Evolutionary conservation across 257 asterid genomes (phyloP).

Genomic region (Jaltomata sinuosa): DNA sequence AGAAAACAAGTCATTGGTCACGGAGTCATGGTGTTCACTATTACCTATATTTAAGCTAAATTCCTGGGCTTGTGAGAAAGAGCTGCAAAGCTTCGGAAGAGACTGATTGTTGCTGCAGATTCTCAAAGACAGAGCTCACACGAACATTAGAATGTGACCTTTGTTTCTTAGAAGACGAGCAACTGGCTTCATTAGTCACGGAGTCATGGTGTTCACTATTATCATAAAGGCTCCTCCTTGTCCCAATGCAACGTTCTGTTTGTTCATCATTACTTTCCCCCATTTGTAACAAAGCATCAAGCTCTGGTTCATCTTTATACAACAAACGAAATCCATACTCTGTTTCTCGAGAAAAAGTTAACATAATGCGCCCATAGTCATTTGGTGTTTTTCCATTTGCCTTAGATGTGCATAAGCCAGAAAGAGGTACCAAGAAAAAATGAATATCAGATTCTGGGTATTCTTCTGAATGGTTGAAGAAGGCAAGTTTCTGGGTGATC

Average conservation of each 20-base stretch:
- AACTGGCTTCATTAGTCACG: neutral
- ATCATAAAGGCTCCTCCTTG: neutral
- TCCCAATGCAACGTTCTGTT: neutral
- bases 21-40: too few relatives aligned
- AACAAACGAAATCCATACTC: neutral
- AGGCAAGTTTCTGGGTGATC: neutral
- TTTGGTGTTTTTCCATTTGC: neutral
- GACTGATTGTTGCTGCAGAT: too few relatives aligned
- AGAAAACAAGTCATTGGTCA: too few relatives aligned
- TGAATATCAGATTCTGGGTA: neutral
- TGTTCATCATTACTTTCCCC: neutral
- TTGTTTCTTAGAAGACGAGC: neutral
- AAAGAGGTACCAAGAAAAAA: neutral
- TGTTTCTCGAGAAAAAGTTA: neutral
- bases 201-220: neutral
- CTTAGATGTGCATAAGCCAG: neutral
- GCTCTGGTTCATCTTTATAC: neutral
- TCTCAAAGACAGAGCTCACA: too few relatives aligned
- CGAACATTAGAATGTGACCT: too few relatives aligned
- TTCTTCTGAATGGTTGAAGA: neutral
- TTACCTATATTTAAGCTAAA: too few relatives aligned
- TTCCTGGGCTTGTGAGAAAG: too few relatives aligned
- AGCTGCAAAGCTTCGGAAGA: too few relatives aligned
- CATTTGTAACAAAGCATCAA: neutral
- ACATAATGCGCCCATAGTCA: neutral